These are phyloP conservation scores for Hypoxylon sp. DNA, from an alignment of 2,329 filamentous ascomycete genomes.

Conservation along the genomic window DNA sequence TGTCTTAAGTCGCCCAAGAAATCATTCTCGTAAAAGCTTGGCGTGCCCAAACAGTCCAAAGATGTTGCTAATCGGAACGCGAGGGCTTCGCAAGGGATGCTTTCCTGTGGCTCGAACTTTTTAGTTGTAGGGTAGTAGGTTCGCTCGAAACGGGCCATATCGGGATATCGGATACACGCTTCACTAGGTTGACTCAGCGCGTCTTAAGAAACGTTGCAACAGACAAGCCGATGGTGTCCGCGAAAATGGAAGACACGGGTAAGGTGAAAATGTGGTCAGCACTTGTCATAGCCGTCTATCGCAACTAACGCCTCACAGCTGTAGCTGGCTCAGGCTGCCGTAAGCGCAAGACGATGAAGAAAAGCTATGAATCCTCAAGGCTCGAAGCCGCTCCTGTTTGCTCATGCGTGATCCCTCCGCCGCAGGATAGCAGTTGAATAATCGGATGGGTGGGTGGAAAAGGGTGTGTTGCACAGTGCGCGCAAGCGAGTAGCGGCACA, in stretches of 20 bases:
- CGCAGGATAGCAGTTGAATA: conserved; percentile 10
- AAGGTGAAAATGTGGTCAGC: not conserved
- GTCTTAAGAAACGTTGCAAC: conserved; percentile 8
- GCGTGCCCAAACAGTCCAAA: conserved; percentile 25
- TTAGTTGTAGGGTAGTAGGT: conserved; percentile 24
- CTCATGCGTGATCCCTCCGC: conserved; percentile 14
- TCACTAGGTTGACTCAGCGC: conserved; percentile 10
- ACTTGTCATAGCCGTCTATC: conserved; percentile 7
- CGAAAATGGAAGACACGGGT: not conserved
- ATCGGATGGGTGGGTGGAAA: conserved; percentile 8
- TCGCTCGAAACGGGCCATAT: conserved; percentile 12
- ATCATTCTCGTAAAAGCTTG: conserved; percentile 25
- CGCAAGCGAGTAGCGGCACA: conserved; percentile 25
- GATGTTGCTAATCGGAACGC: conserved; percentile 27
- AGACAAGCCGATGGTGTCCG: conserved; percentile 5
- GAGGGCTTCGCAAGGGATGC: conserved; percentile 38
- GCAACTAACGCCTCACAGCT: conserved; percentile 2
- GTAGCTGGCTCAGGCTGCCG: conserved; percentile 1
- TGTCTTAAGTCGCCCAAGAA: conserved; percentile 38
- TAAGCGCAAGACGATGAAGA: conserved; percentile 16
- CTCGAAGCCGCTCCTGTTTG: conserved; percentile 3
- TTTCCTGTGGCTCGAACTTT: conserved; percentile 26
- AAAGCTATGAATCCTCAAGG: conserved; percentile 16
- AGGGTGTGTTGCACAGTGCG: conserved; percentile 36
- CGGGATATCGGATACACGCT: conserved; percentile 14